A percentile compares a stretch with the other conserved stretches of the same genome.
phyloP scores from a whole-genome alignment of 2,329 filamentous ascomycete genomes.

The Eurotiales sp. region DNA sequence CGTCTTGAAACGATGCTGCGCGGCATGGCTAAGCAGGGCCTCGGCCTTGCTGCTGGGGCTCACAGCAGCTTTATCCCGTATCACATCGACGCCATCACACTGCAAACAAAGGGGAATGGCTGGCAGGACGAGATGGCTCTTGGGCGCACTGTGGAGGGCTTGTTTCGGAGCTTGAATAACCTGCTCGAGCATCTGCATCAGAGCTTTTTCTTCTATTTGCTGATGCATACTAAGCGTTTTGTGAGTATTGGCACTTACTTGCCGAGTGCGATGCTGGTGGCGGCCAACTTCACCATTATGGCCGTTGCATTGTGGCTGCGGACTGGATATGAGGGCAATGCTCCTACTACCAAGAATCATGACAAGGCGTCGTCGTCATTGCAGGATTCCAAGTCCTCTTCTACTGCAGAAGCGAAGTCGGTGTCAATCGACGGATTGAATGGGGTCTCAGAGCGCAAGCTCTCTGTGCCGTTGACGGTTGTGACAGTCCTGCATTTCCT shows the following conservation, averaged over 20 bases:
- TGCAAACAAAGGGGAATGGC: slow-evolving; percentile 83
- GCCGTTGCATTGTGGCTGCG: slow-evolving; percentile 91
- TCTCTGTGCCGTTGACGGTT: slow-evolving; percentile 59
- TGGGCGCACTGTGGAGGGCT: slow-evolving; percentile 81
- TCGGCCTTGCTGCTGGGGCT: slow-evolving; percentile 83
- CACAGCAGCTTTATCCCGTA: slow-evolving; percentile 98
- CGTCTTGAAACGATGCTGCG: slow-evolving; percentile 83
- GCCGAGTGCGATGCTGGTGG: slow-evolving; percentile 94
- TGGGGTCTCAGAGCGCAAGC: slow-evolving; percentile 34
- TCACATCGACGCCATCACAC: slow-evolving; percentile 90
- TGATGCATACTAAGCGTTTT: slow-evolving; percentile 88
- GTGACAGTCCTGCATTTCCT: slow-evolving; percentile 71
- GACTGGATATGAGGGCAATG: slow-evolving; percentile 59
- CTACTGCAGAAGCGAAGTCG: slow-evolving; percentile 13
- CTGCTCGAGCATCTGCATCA: slow-evolving; percentile 94
- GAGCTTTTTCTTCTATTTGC: slow-evolving; percentile 98
- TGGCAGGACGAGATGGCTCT: slow-evolving; percentile 99
- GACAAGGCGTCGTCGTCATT: slow-evolving; percentile 20
- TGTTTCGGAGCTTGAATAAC: slow-evolving; percentile 93
- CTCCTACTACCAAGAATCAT: slow-evolving; percentile 14
- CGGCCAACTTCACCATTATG: slow-evolving; percentile 92
- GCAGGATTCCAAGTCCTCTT: slow-evolving; percentile 15
- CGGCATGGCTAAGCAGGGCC: slow-evolving; percentile 86
- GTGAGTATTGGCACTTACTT: slow-evolving; percentile 98
- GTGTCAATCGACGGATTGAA: slow-evolving; percentile 18